Evolutionary conservation across 2,329 filamentous ascomycete genomes (phyloP), one percentile per base, ranked within the genome.

Genomic region (Colletotrichum limetticola): DNA sequence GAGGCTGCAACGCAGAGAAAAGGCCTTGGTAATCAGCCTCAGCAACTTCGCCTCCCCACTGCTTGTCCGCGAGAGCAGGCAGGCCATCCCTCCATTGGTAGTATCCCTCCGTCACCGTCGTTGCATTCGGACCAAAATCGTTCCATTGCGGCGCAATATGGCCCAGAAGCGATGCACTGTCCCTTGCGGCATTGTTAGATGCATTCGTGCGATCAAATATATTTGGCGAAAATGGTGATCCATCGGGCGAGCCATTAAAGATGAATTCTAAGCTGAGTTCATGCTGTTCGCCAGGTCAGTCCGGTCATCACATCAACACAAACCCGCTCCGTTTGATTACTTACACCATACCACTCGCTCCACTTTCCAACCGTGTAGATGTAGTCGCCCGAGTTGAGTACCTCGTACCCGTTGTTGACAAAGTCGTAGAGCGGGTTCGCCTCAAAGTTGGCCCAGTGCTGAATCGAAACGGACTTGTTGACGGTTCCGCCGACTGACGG

Each of bases 391-490:
- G 77, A 77, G 76, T 79, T 79, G 58, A 78, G 60, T 9, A 78
- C 74, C 0, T 69, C 58, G 71, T 79, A 78, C 56, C 71, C 72
- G 64, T 77, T 78, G 9, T 70, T 63, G 26, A 78, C 61, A 24
- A 75, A 79, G 24, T 78, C 76, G 19, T 64, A 37, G 4, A 68
- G 59, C 8, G 76, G 74, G 56, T 77, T 75, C 56, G 72, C 78
- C 24, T 76, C 74, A 14, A 68, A 73, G 16, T 72, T 75, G 14
- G 75, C 72, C 78, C 78, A 79, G 76, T 91, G 89, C 74, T 79
- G 78, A n/a, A 78, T 75, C 5, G 77, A 76, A 2, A 79, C 75
- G 19, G 78, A 68, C 26, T 61, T 59, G 37, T 68, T 46, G 5
- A 76, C 62, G 24, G 75, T 68, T 5, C 68, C 72, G 5, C 68